Evolutionary conservation across 1,139 yeast genomes (phyloP).

Genomic region (Yamadazyma siamensis): DNA sequence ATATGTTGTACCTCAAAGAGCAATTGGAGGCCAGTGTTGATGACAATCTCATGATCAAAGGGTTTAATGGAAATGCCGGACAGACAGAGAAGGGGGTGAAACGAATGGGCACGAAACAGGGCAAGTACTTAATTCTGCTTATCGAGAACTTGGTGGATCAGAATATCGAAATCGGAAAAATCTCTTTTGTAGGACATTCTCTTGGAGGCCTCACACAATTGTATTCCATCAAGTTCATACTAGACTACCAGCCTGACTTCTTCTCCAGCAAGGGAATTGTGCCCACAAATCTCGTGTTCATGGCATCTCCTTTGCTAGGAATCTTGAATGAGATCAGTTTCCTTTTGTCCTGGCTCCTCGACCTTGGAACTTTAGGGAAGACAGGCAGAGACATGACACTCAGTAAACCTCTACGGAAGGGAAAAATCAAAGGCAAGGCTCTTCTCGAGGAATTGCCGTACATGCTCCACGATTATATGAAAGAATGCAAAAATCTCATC

Average conservation of each 20-base stretch:
- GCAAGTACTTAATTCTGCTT: conserved; percentile 62
- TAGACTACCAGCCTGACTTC: conserved; percentile 52
- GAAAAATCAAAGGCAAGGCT: conserved; percentile 45
- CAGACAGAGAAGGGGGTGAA: conserved; percentile 87
- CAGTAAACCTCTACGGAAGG: conserved; percentile 18
- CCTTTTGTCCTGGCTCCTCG: conserved; percentile 76
- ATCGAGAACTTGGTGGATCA: conserved; percentile 31
- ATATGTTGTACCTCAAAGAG: conserved; percentile 83
- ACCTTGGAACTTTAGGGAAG: conserved; percentile 84
- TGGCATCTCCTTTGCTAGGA: conserved; percentile 89
- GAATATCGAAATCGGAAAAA: conserved; percentile 42
- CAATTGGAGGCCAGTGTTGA: conserved; percentile 58
- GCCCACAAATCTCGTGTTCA: conserved; percentile 73
- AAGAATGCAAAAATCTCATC: conserved; percentile 63
- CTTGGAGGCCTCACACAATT: conserved; percentile 88
- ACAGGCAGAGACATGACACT: conserved; percentile 91
- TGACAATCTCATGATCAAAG: conserved; percentile 73
- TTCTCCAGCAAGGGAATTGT: conserved; percentile 46
- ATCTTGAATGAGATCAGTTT: conserved; percentile 81
- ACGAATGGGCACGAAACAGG: conserved; percentile 75
- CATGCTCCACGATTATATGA: conserved; percentile 66
- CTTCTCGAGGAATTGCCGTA: conserved; percentile 74
- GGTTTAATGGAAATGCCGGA: conserved; percentile 80
- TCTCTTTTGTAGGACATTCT: conserved; percentile 90
- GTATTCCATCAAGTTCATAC: conserved; percentile 78